Conservation (phyloP, 78 protist genomes). For the Andalucia godoyi region DNA sequence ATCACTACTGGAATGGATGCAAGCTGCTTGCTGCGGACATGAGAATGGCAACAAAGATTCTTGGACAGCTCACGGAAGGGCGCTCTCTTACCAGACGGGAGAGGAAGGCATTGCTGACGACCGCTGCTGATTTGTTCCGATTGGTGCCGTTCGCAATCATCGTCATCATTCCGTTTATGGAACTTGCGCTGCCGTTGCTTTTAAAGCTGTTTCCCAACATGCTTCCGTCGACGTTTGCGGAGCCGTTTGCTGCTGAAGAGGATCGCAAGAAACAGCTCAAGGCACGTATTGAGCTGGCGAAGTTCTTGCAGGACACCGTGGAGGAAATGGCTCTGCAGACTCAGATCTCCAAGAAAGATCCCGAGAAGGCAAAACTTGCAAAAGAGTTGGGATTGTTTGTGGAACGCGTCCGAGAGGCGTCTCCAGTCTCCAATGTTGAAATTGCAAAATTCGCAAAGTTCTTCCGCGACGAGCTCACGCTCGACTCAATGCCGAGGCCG, state of each 20-base stretch:
- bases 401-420: background rate
- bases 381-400: background rate
- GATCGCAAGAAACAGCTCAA: conserved; percentile 15
- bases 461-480: conserved; percentile 67
- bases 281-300: conserved; percentile 36
- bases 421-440: conserved; percentile 28
- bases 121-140: conserved; percentile 33
- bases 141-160: conserved; percentile 47
- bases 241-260: conserved; percentile 12
- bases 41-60: background rate
- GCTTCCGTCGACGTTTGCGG: conserved; percentile 42
- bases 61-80: background rate
- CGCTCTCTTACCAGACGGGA: conserved; percentile 21
- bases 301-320: conserved; percentile 43
- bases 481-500: conserved; percentile 58
- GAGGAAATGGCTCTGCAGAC: background rate
- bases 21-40: background rate
- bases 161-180: conserved; percentile 40
- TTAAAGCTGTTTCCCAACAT: conserved; percentile 44
- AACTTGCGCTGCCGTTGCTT: conserved; percentile 39
- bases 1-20: conserved; percentile 6
- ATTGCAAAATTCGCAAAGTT: conserved; percentile 36
- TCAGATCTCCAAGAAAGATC: background rate
- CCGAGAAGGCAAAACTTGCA: background rate
- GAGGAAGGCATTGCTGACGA: conserved; percentile 14